Base-by-base conservation (phyloP, 179 eudicot species). In the Sideroxylon spinosum region DNA sequence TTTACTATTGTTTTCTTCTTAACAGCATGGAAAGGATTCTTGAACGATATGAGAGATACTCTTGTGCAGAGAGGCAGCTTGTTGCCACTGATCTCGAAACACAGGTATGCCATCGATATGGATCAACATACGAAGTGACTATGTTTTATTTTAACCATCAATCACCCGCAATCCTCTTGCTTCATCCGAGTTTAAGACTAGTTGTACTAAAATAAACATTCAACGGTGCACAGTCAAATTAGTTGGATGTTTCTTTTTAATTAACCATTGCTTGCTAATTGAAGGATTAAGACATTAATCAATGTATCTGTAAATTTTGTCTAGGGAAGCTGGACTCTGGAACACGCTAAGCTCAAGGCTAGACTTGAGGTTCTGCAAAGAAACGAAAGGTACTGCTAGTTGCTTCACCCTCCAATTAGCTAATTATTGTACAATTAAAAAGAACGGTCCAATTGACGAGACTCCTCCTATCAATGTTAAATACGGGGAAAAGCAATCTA, bases 261-360 rank as follows among this genome's bases (percentile, higher is more conserved):
- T 11, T 49, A 3, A 32, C 28, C 59, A 17, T 48, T 50, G 7
- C 12, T 17, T 49, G 20, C 7, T 13, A 2, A 11, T 77, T 2
- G 26, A 46, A 4, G 26, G 71, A 68, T 23, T 26, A 9, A 37
- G 16, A 26, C 44, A 25, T 74, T 25, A 17, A 3, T 22, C 13
- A 44, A 25, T 37, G 23, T 6, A 23, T 4, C n/a, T 37, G 19
- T 17, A 32, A 1, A 2, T 77, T 44, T 65, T 59, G 29, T 57
- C 26, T 59, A 93, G 98, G 91, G 79, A 49, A 91, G 88, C 76
- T 94, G 94, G 98, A 85, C 80, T 71, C 81, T 92, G 76, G 97
- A 94, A 52, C 86, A 79, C 79, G 96, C 93, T 52, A 92, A 93
- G 81, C 94, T 92, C 73, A 90, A 91, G 91, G 94, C 92, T 7